These are phyloP conservation scores for Bipolaris victoriae DNA, from an alignment of 2,329 filamentous ascomycete genomes.

Conservation along the genomic window DNA sequence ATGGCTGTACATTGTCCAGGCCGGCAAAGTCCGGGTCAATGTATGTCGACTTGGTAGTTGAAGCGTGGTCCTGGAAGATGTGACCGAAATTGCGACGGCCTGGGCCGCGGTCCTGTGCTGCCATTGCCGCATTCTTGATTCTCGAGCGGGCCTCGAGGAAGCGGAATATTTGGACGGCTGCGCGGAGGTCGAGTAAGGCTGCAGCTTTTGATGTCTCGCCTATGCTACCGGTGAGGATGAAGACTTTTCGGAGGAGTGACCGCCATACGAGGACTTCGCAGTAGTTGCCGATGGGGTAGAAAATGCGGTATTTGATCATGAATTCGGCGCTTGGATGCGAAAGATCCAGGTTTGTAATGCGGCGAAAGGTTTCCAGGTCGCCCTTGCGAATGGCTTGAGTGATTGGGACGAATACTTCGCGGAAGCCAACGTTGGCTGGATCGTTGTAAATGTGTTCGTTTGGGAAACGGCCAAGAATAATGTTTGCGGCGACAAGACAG, in stretches of 20 bases:
- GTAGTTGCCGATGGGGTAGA: constrained; percentile 76
- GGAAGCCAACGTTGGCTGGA: constrained; percentile 71
- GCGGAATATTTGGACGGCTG: constrained; percentile 68
- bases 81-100: constrained; percentile 51
- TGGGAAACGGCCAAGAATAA: constrained; percentile 85
- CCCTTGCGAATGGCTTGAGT: constrained; percentile 74
- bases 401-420: constrained; percentile 73
- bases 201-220: constrained; percentile 58
- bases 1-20: constrained; percentile 35
- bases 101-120: constrained; percentile 35
- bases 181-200: constrained; percentile 74
- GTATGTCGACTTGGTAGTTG: constrained; percentile 46
- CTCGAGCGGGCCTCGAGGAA: constrained; percentile 66
- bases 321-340: constrained; percentile 56
- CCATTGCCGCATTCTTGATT: constrained; percentile 36
- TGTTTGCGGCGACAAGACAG: constrained; percentile 81
- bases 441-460: constrained; percentile 68
- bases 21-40: constrained; percentile 56
- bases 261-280: constrained; percentile 86
- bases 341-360: constrained; percentile 62
- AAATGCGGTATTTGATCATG: constrained; percentile 76
- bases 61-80: constrained; percentile 59
- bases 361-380: constrained; percentile 75
- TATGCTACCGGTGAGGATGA: constrained; percentile 77
- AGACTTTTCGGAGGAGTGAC: constrained; percentile 76